Percentiles rank a stretch among this genome's conserved stretches.
phyloP scores from a whole-genome alignment of 306 rosid species.

The Gastrolobium bilobum region DNA sequence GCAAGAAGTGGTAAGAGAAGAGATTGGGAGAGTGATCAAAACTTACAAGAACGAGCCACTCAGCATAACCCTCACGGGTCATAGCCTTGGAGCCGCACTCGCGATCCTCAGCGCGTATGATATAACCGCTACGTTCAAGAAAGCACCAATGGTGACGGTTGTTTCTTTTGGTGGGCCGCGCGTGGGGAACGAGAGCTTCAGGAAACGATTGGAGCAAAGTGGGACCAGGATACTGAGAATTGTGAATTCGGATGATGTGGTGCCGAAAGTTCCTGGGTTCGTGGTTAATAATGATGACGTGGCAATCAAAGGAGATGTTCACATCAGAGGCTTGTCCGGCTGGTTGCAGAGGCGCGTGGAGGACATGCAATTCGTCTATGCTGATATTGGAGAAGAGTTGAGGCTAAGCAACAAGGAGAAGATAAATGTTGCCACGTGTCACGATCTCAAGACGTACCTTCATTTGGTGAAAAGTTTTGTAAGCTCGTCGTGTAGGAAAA shows the following conservation, averaged over 20 bases:
- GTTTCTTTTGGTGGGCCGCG: slow-evolving; percentile 84
- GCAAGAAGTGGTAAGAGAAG: slow-evolving; percentile 66
- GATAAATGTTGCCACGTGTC: slow-evolving; percentile 64
- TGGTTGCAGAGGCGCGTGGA: slow-evolving; percentile 62
- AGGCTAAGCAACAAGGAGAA: slow-evolving; percentile 60
- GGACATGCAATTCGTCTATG: slow-evolving; percentile 67
- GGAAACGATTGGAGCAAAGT: slow-evolving; percentile 52
- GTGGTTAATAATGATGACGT: slow-evolving; percentile 33
- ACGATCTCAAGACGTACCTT: slow-evolving; percentile 76
- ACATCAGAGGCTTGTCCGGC: slow-evolving; percentile 41
- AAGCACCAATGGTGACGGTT: slow-evolving; percentile 66
- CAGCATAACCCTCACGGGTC: slow-evolving; percentile 83
- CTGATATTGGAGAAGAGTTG: slow-evolving; percentile 79
- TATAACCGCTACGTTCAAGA: slow-evolving; percentile 56
- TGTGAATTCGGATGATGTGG: slow-evolving; percentile 74
- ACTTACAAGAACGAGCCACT: slow-evolving; percentile 62
- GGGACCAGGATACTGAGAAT: slow-evolving; percentile 71
- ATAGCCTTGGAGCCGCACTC: slow-evolving; percentile 85
- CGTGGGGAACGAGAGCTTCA: slow-evolving; percentile 71
- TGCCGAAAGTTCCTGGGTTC: slow-evolving; percentile 75
- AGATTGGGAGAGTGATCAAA: slow-evolving; percentile 55
- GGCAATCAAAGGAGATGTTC: not conserved
- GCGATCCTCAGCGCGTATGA: slow-evolving; percentile 74
- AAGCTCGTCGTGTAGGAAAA: slow-evolving; percentile 63
- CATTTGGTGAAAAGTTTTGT: slow-evolving; percentile 66